Base-by-base conservation (phyloP, 2,329 filamentous ascomycete species). In the Aspergillus ruber region DNA sequence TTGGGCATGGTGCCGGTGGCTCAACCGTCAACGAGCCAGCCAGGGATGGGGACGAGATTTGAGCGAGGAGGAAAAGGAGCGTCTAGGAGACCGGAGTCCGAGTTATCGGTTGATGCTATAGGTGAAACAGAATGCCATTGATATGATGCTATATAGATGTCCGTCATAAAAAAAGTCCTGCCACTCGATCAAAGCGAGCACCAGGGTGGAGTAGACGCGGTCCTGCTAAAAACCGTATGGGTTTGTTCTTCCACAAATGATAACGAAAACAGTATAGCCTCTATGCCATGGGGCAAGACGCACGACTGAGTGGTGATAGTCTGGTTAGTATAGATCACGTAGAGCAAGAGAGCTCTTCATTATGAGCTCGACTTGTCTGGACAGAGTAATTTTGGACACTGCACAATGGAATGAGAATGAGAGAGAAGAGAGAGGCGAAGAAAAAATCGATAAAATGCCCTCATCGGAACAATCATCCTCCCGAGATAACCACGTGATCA, bases 171-270 rank as follows among this genome's bases (percentile, higher is more conserved):
- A 65, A 67, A 65, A 72, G 70, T 72, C 70, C 70, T 70, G 62
- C 61, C 56, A 64, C 62, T 63, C 67, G 58, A 71, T 57, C 32
- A 49, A 60, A 48, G 50, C 58, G 60, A 69, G 64, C 64, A 68
- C 65, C 66, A 72, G 70, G 70, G 70, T 73, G 70, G 70, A 73
- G 70, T 70, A 71, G 70, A 73, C 70, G 70, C 69, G 68, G 70
- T 62, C 60, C 70, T 73, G 70, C 70, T 73, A 72, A 70, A 72
- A 72, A 70, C 69, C 68, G 69, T 65, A 65, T 65, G 62, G 66
- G 65, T 70, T 73, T 68, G 66, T 63, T 73, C 66, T 73, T 60
- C 70, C 70, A 73, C 69, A 66, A 69, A 68, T 66, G 67, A 29
- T 29, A 69, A 66, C 63, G 36, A 42, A 47, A 39, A 39, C 36